Percentiles rank a stretch among this genome's conserved stretches.
Evolutionary conservation across 257 asterid genomes (phyloP).

Genomic region (Solanum chmielewskii): DNA sequence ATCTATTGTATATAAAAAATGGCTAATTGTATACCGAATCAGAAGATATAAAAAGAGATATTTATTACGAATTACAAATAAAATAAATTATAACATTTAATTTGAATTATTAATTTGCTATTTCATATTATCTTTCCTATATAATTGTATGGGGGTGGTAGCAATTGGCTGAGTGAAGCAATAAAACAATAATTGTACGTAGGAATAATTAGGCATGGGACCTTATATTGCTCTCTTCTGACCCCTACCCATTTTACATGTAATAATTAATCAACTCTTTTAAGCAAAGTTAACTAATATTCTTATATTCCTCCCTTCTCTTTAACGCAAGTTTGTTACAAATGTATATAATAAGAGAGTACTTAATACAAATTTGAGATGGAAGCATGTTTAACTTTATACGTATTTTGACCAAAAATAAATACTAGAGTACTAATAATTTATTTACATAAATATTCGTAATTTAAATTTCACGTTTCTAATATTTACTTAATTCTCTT

Average conservation of each 20-base stretch:
- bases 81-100: too few species aligned
- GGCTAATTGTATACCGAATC: too few species aligned
- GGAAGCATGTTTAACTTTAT: neutral
- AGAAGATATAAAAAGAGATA: too few species aligned
- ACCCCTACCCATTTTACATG: neutral
- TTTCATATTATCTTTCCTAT: too few species aligned
- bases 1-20: too few species aligned
- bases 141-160: neutral
- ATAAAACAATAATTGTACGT: neutral
- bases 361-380: neutral
- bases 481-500: too few species aligned
- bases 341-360: neutral
- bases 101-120: too few species aligned
- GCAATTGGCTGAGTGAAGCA: neutral
- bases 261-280: neutral
- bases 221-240: neutral
- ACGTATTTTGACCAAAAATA: neutral
- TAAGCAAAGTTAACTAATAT: neutral
- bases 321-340: neutral
- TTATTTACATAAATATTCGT: fast-evolving
- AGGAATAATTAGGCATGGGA: neutral
- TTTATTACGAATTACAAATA: too few species aligned
- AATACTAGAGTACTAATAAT: neutral
- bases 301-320: neutral
- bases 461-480: neutral